Percentiles rank a stretch among this genome's conserved stretches.
Conservation (phyloP, 192 early-diverging fungal genomes). For the Dimargaris cristalligena region DNA sequence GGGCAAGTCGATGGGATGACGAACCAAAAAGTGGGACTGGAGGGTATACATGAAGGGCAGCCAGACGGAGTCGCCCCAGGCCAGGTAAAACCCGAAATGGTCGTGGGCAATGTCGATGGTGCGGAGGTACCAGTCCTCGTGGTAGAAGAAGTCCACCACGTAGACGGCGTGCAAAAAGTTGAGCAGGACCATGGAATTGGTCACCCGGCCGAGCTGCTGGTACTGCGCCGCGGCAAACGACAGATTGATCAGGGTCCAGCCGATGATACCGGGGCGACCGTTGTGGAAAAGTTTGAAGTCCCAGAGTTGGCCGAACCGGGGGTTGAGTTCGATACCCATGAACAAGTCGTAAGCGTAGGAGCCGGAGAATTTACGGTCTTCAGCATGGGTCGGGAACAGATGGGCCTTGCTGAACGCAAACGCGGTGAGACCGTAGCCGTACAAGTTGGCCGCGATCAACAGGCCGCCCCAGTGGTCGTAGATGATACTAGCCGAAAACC, state of each 20-base stretch:
- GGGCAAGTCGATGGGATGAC: conserved; percentile 50
- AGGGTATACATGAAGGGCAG: conserved; percentile 70
- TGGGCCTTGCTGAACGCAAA: conserved; percentile 57
- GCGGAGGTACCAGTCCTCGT: conserved; percentile 75
- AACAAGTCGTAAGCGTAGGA: conserved; percentile 57
- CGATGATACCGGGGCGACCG: conserved; percentile 68
- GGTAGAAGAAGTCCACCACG: conserved; percentile 64
- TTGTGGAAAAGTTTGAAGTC: conserved; percentile 79
- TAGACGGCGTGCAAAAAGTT: conserved; percentile 58
- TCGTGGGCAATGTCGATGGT: conserved; percentile 76
- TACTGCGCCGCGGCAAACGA: conserved; percentile 66
- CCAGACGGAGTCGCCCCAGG: conserved; percentile 70
- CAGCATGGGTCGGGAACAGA: conserved; percentile 49
- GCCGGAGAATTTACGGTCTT: conserved; percentile 60
- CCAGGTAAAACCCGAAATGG: conserved; percentile 74
- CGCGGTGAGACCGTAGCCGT: conserved; percentile 59
- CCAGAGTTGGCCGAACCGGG: conserved; percentile 50
- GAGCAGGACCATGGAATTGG: conserved; percentile 65
- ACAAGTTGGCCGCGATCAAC: conserved; percentile 49
- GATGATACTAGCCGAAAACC: conserved; percentile 47
- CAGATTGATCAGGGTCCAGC: conserved; percentile 65
- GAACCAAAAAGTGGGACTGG: conserved; percentile 60
- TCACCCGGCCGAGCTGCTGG: conserved; percentile 49
- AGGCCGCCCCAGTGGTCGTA: conserved; percentile 61
- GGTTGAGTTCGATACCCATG: conserved; percentile 75